Evolutionary conservation across 1,284 basidiomycete genomes (phyloP).

Genomic region (Mycena sp.): DNA sequence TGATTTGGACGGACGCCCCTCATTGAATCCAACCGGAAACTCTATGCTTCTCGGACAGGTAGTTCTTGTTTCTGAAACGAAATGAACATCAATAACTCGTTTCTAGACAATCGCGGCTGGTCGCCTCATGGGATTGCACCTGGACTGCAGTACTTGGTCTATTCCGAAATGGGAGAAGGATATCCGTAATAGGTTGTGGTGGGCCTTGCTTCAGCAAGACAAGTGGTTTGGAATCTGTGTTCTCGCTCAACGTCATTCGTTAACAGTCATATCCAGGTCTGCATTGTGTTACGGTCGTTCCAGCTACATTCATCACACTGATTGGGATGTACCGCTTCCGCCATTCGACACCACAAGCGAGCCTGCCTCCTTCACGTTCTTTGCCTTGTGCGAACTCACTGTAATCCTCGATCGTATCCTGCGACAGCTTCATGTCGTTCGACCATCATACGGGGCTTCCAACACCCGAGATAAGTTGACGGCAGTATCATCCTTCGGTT

Average conservation of each 20-base stretch:
- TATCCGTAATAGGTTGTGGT: slow-evolving; percentile 32
- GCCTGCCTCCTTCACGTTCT: slow-evolving; percentile 13
- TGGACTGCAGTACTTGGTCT: slow-evolving; percentile 27
- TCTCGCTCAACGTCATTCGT: too few relatives aligned
- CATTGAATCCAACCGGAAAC: slow-evolving; percentile 32
- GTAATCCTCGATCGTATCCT: slow-evolving; percentile 29
- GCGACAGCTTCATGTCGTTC: slow-evolving; percentile 25
- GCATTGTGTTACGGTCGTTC: slow-evolving; percentile 31
- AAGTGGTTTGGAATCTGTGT: slow-evolving; percentile 26
- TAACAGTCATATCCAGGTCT: slow-evolving; percentile 26
- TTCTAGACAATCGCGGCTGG: slow-evolving; percentile 31
- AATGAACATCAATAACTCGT: background rate
- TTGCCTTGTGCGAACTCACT: slow-evolving; percentile 30
- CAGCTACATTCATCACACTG: slow-evolving; percentile 29
- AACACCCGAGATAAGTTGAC: slow-evolving; percentile 23
- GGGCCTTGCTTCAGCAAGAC: slow-evolving; percentile 33
- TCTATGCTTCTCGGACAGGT: slow-evolving; percentile 32
- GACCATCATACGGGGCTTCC: slow-evolving; percentile 11
- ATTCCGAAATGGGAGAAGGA: slow-evolving; percentile 32
- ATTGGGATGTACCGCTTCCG: slow-evolving; percentile 33
- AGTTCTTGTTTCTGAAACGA: background rate
- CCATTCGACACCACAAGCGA: slow-evolving; percentile 22
- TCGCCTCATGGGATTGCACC: slow-evolving; percentile 31
- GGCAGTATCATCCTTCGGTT: slow-evolving; percentile 27
- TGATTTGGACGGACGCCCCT: slow-evolving; percentile 32